Evolutionary conservation across 1,284 basidiomycete species (phyloP).

Genomic region (Rhodotorula sp.): DNA sequence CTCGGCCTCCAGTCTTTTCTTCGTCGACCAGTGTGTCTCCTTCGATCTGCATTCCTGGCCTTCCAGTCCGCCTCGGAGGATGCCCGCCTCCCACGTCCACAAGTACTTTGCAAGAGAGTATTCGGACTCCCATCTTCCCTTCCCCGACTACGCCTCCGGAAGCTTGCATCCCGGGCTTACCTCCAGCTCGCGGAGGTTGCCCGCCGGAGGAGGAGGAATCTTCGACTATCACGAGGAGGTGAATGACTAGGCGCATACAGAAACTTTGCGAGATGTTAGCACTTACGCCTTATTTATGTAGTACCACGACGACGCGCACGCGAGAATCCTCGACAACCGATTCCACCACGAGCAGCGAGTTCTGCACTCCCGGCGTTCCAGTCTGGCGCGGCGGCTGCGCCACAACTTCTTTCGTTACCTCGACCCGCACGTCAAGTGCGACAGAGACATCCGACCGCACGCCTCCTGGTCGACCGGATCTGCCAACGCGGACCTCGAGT

Average conservation of each 20-base stretch:
- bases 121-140: background rate
- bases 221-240: background rate
- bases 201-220: background rate
- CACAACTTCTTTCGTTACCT: background rate
- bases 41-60: slow-evolving; percentile 1
- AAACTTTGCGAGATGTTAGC: too few relatives aligned
- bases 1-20: background rate
- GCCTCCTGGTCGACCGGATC: too few relatives aligned
- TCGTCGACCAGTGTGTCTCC: background rate
- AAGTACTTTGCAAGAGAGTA: background rate
- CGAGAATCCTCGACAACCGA: background rate
- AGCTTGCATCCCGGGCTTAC: background rate
- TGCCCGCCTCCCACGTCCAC: background rate
- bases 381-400: background rate
- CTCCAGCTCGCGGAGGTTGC: background rate
- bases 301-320: background rate
- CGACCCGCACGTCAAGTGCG: background rate
- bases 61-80: background rate
- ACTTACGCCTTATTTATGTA: background rate
- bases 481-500: background rate
- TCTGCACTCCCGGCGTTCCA: background rate
- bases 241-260: too few relatives aligned
- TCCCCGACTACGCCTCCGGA: background rate
- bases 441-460: background rate
- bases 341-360: background rate